phyloP scores from a whole-genome alignment of 441 rosid species.

The Euphorbia corollata region DNA sequence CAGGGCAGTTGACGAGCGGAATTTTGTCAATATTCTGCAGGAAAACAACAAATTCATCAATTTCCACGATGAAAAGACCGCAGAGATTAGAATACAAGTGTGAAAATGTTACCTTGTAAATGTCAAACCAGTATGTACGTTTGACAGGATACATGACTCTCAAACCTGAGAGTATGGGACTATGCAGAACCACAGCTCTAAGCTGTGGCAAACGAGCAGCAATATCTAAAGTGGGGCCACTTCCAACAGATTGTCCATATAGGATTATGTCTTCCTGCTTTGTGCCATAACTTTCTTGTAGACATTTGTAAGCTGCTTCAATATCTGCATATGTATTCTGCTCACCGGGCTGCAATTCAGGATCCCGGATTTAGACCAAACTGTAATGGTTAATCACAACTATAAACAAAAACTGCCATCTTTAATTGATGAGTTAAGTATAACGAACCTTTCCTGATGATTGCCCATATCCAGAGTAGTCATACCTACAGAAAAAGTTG shows the following conservation, averaged over 20 bases:
- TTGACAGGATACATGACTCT: slow-evolving; percentile 95
- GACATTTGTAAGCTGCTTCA: slow-evolving; percentile 87
- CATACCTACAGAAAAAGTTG: slow-evolving; percentile 46
- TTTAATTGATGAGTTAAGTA: slow-evolving; percentile 10
- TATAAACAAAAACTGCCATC: not conserved
- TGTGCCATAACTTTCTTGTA: slow-evolving; percentile 78
- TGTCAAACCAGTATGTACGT: slow-evolving; percentile 93
- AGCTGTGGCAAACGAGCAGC: slow-evolving; percentile 68
- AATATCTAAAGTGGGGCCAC: slow-evolving; percentile 92
- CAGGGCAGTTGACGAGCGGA: slow-evolving; percentile 80
- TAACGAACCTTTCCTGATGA: slow-evolving; percentile 78
- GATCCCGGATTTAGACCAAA: slow-evolving; percentile 22
- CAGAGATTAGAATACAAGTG: not conserved
- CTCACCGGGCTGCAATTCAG: slow-evolving; percentile 75
- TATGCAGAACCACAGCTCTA: slow-evolving; percentile 85
- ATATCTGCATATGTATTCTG: slow-evolving; percentile 89
- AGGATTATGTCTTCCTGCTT: slow-evolving; percentile 88
- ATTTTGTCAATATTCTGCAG: slow-evolving; percentile 96
- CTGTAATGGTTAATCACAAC: not conserved
- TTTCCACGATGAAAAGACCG: not conserved
- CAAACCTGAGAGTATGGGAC: slow-evolving; percentile 91
- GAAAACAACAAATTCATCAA: not conserved
- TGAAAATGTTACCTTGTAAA: slow-evolving; percentile 60
- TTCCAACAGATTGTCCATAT: slow-evolving; percentile 94
- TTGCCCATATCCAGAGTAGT: slow-evolving; percentile 86